Evolutionary conservation across 495 filamentous ascomycete genomes (phyloP).

Genomic region (Hypoxylon rickii): DNA sequence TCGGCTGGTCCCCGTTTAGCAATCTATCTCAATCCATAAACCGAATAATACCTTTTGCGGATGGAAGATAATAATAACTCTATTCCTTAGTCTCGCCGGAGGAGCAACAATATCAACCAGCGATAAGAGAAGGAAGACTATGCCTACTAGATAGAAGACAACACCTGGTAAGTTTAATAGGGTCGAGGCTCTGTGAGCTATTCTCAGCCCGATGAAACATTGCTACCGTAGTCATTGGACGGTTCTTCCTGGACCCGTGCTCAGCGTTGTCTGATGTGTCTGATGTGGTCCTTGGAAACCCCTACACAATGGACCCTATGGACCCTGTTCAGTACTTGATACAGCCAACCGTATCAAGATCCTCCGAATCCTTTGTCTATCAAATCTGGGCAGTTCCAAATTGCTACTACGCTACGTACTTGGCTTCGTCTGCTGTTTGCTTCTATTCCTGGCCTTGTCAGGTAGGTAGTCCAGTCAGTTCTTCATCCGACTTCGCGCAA

Average conservation of each 20-base stretch:
- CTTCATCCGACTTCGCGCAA: no score
- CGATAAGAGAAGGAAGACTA: no score
- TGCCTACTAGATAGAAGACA: neutral
- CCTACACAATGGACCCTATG: slow-evolving; percentile 7
- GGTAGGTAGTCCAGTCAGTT: no score
- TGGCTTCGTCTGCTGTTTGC: slow-evolving; percentile 19
- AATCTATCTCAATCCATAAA: no score
- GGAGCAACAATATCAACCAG: no score
- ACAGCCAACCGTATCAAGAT: slow-evolving; percentile 28
- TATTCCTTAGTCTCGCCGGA: no score
- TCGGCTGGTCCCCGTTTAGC: no score
- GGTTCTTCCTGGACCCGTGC: slow-evolving; percentile 13
- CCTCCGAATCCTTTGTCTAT: neutral
- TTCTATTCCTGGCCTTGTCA: no score
- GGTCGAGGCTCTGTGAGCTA: slow-evolving; percentile 3
- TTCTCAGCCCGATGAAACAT: slow-evolving; percentile 19
- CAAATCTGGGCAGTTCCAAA: slow-evolving; percentile 6
- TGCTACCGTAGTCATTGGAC: slow-evolving; percentile 8
- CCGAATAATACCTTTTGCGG: no score
- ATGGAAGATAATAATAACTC: no score
- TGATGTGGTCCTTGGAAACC: slow-evolving; percentile 18
- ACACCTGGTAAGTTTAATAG: slow-evolving; percentile 2
- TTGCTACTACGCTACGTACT: no score
- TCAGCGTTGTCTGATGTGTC: slow-evolving; percentile 24
- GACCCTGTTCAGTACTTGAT: slow-evolving; percentile 5